phyloP scores from a whole-genome alignment of 139 green algal species.

The Desmodesmus armatus region DNA sequence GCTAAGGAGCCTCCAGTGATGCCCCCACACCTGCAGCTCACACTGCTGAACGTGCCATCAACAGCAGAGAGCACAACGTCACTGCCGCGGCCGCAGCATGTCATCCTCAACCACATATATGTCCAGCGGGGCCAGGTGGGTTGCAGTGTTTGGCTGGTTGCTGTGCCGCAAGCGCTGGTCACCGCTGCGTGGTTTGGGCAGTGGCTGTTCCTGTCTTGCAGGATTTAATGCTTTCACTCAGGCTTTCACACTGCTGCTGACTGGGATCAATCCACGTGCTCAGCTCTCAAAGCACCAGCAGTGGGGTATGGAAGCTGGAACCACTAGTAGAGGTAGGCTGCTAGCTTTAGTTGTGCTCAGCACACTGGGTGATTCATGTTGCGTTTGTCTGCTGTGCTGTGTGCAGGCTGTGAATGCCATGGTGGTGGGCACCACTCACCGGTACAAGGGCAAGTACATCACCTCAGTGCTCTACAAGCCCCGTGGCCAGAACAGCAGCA shows the following conservation, averaged over 20 bases:
- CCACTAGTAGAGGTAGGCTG: no score
- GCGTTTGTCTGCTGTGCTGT: not conserved
- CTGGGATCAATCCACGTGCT: no score
- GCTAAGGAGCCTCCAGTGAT: constrained; percentile 95
- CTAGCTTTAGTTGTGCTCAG: no score
- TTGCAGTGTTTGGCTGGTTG: not conserved
- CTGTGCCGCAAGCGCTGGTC: no score
- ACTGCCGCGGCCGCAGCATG: constrained; percentile 96
- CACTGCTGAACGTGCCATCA: constrained; percentile 95
- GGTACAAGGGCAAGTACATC: constrained; percentile 98
- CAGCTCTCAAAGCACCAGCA: no score
- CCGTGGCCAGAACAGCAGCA: not conserved
- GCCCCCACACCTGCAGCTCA: constrained; percentile 96
- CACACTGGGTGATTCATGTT: no score
- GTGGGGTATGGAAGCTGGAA: no score
- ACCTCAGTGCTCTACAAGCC: constrained; percentile 68
- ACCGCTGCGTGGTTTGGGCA: not conserved
- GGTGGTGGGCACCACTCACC: constrained; percentile 92
- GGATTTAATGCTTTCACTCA: not conserved
- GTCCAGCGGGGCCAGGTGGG: constrained; percentile 74
- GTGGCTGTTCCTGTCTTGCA: not conserved
- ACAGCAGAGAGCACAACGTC: constrained; percentile 49
- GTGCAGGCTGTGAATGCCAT: constrained; percentile 76
- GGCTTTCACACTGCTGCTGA: no score
- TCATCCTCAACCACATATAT: constrained; percentile 98